These are phyloP conservation scores for Rhynchosporium graminicola DNA, from an alignment of 2,329 filamentous ascomycete genomes.

Conservation along the genomic window DNA sequence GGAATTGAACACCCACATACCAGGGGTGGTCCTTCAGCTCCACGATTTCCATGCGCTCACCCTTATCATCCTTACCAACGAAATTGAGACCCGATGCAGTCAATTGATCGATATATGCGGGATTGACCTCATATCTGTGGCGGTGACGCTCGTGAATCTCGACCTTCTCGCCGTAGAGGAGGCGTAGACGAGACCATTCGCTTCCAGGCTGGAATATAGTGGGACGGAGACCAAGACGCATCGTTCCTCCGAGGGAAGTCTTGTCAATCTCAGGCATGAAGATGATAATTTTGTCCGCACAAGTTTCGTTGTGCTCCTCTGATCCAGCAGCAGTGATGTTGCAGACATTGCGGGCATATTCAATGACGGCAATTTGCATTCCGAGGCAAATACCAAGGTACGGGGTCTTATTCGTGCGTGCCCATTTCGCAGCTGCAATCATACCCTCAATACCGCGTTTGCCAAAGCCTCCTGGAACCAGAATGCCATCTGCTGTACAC, in stretches of 20 bases:
- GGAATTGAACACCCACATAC: constrained; percentile 85
- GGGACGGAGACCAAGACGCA: constrained; percentile 77
- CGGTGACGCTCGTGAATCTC: constrained; percentile 74
- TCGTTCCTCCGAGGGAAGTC: constrained; percentile 78
- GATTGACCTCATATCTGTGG: constrained; percentile 91
- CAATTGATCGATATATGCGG: constrained; percentile 68
- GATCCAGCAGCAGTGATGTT: constrained; percentile 51
- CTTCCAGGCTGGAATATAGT: constrained; percentile 74
- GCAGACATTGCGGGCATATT: constrained; percentile 78
- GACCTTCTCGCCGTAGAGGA: constrained; percentile 64
- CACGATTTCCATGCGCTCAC: constrained; percentile 78
- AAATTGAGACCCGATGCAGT: constrained; percentile 71
- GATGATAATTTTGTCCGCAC: constrained; percentile 59
- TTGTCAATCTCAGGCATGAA: constrained; percentile 90
- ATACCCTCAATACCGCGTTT: constrained; percentile 83
- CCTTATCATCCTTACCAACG: constrained; percentile 76
- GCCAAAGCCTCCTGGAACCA: constrained; percentile 66
- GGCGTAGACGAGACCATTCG: constrained; percentile 77
- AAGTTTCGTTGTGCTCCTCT: constrained; percentile 39
- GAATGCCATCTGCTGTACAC: constrained; percentile 64
- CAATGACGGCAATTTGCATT: constrained; percentile 81
- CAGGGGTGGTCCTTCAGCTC: constrained; percentile 82
- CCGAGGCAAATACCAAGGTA: constrained; percentile 84
- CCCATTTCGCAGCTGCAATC: constrained; percentile 85
- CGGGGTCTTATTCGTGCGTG: constrained; percentile 75